Evolutionary conservation across 1,284 basidiomycete species (phyloP).

Genomic region (Sporisorium sorghi): DNA sequence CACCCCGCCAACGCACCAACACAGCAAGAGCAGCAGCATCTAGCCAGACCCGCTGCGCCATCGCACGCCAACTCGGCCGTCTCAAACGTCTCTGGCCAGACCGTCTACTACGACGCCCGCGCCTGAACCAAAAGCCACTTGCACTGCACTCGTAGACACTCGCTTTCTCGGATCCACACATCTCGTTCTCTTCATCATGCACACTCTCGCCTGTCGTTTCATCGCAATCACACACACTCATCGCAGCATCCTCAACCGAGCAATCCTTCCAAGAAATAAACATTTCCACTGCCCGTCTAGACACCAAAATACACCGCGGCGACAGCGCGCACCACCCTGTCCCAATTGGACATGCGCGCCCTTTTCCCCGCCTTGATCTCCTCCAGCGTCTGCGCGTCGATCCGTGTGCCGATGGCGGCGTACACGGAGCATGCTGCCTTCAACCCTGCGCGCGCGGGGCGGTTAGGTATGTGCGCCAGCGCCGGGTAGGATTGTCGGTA

Average conservation of each 20-base stretch:
- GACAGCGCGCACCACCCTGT: constrained; percentile 31
- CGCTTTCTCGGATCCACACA: background rate
- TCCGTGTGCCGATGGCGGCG: constrained; percentile 46
- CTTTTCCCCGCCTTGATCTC: constrained; percentile 33
- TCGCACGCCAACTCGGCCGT: constrained; percentile 30
- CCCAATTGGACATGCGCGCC: constrained; percentile 39
- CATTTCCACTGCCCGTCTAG: constrained; percentile 2
- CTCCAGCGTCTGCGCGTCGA: constrained; percentile 30
- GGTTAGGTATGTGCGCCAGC: constrained; percentile 47
- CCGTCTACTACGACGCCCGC: constrained; percentile 35
- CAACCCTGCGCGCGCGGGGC: constrained; percentile 51
- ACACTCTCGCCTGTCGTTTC: background rate
- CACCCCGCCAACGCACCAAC: constrained; percentile 4
- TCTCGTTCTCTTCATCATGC: background rate
- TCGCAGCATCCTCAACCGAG: background rate
- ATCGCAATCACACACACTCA: background rate
- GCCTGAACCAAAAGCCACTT: background rate
- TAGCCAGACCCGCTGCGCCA: constrained; percentile 11
- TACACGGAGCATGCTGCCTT: constrained; percentile 61
- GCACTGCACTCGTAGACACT: background rate
- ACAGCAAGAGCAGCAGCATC: constrained; percentile 5
- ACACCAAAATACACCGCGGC: constrained; percentile 44
- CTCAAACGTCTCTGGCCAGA: constrained; percentile 37
- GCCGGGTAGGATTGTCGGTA: constrained; percentile 50
- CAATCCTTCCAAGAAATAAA: background rate